A percentile compares a stretch with the other conserved stretches of the same genome.
phyloP scores from a whole-genome alignment of 1,284 basidiomycete species.

The Microbotryum silenes-acaulis region DNA sequence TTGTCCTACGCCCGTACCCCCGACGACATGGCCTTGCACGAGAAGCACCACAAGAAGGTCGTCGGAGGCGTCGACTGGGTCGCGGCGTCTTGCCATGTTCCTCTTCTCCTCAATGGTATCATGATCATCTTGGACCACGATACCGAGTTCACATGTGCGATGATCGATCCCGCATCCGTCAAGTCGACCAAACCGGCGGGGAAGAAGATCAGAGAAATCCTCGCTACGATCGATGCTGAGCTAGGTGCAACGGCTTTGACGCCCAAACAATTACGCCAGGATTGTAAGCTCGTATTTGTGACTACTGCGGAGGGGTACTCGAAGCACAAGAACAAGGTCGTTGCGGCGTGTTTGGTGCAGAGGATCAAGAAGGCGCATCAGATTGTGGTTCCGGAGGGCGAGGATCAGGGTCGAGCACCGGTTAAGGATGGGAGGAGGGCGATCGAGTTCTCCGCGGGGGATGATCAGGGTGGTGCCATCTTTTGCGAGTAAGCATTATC shows the following conservation, averaged over 20 bases:
- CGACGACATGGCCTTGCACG: conserved; percentile 42
- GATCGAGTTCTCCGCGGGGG: conserved; percentile 22
- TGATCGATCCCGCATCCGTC: neutral
- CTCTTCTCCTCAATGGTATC: neutral
- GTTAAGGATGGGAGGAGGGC: neutral
- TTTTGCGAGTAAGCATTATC: conserved; percentile 43
- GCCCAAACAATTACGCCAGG: conserved; percentile 36
- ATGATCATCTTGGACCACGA: neutral
- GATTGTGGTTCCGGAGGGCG: conserved; percentile 30
- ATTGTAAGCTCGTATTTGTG: conserved; percentile 43
- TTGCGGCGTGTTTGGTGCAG: conserved; percentile 43
- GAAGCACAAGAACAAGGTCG: conserved; percentile 38
- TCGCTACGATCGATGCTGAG: conserved; percentile 42
- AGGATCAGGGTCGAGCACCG: neutral
- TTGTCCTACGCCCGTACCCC: conserved; percentile 44
- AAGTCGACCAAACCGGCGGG: neutral
- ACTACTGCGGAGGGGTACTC: conserved; percentile 26
- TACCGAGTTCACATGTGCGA: neutral
- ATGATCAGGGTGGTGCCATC: conserved; percentile 39
- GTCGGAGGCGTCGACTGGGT: conserved; percentile 42
- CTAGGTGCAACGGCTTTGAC: conserved; percentile 42
- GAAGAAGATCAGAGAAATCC: conserved; percentile 40
- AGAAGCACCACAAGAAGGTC: conserved; percentile 42
- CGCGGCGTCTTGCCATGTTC: neutral
- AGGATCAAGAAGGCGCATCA: conserved; percentile 43